phyloP scores from a whole-genome alignment of 176 grass and related monocot genomes.

The bread wheat (Triticum aestivum) region IWGSC_CS_RefSeq_v2.1 NC_057811.1:449092499-449092998 shows the following conservation, averaged over 20 bases:
- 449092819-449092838: neutral
- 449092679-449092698: constrained; percentile 12
- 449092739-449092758: constrained; percentile 40
- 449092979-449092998: constrained; percentile 28
- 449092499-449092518: no score
- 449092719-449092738: constrained; percentile 41
- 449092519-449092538: no score
- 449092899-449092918: constrained; percentile 51
- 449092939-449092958: constrained; percentile 44
- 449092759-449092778: constrained; percentile 40
- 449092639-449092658: constrained; percentile 44
- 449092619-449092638: no score
- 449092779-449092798: constrained; percentile 41
- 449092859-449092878: constrained; percentile 7
- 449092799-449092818: constrained; percentile 57
- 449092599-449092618: no score
- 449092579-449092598: no score
- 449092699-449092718: constrained; percentile 33
- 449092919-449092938: neutral
- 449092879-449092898: constrained; percentile 56
- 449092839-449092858: neutral
- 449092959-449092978: constrained; percentile 48
- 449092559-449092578: no score
- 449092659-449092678: constrained; percentile 32
- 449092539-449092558: no score